Percentiles rank a stretch among this genome's conserved stretches.
Evolutionary conservation across 371 early-diverging fungal genomes (phyloP).

Genomic region (Mucor saturninus): DNA sequence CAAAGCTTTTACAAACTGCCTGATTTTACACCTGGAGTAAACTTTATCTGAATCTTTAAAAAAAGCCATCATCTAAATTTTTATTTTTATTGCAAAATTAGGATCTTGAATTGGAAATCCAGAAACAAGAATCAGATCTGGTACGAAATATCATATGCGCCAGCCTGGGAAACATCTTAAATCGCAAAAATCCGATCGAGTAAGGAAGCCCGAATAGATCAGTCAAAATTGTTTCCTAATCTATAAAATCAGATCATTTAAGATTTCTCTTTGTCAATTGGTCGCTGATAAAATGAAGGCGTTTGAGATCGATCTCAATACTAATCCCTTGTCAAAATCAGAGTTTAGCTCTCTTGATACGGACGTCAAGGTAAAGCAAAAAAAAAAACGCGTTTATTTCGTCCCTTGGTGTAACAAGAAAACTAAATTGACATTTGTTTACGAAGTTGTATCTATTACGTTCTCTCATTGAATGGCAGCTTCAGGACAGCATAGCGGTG

Average conservation of each 20-base stretch:
- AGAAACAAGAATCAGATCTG: conserved; percentile 27
- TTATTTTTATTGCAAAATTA: neutral
- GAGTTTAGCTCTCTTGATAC: conserved; percentile 29
- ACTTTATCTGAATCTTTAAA: too few relatives aligned
- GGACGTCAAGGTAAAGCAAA: conserved; percentile 35
- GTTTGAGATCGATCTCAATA: conserved; percentile 33
- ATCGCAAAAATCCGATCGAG: conserved; percentile 47
- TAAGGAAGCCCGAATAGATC: conserved; percentile 20
- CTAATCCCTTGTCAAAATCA: conserved; percentile 37
- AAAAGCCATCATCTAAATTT: neutral
- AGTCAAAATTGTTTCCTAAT: neutral
- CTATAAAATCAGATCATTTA: conserved; percentile 13
- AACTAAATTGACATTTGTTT: neutral
- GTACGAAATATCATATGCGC: conserved; percentile 38
- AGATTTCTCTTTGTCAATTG: conserved; percentile 33
- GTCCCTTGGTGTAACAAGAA: neutral
- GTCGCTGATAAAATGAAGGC: conserved; percentile 37
- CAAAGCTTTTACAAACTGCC: conserved; percentile 29
- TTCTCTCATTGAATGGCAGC: conserved; percentile 50
- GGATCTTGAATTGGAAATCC: conserved; percentile 38
- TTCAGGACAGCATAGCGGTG: conserved; percentile 44
- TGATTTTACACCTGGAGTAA: conserved; percentile 39
- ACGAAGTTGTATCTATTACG: conserved; percentile 37
- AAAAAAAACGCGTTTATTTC: conserved; percentile 5
- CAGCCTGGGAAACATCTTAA: conserved; percentile 42